Conservation (phyloP, 495 filamentous ascomycete genomes). For the Aspergillus affinis region DNA sequence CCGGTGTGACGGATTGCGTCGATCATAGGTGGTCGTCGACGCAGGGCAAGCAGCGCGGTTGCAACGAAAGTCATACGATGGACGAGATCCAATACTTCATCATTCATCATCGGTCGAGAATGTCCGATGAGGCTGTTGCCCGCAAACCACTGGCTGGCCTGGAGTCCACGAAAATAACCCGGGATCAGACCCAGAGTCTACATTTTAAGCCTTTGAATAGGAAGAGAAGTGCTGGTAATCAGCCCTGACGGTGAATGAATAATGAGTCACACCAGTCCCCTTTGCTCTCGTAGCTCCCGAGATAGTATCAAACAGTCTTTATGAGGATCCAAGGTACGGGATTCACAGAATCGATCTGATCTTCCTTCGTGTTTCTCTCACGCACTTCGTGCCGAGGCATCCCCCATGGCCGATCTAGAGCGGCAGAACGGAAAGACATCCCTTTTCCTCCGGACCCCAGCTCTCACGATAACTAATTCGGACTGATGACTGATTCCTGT, state of each 20-base stretch:
- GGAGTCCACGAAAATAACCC: constrained; percentile 26
- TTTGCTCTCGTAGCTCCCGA: background rate
- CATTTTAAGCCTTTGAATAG: background rate
- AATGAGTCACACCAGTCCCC: constrained; percentile 23
- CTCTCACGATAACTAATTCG: too few species aligned
- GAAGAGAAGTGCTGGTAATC: background rate
- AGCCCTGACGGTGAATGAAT: constrained; percentile 11
- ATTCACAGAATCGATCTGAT: background rate
- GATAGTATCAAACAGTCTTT: background rate
- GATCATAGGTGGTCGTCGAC: constrained; percentile 14
- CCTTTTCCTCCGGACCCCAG: background rate
- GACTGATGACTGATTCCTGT: too few species aligned
- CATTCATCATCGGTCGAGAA: constrained; percentile 16
- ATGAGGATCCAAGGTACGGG: constrained; percentile 1
- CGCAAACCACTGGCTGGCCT: constrained; percentile 14
- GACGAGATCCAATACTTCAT: constrained; percentile 26
- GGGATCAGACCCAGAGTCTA: constrained; percentile 18
- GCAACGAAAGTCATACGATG: constrained; percentile 25
- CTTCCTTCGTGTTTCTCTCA: background rate
- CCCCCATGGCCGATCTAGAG: too few species aligned
- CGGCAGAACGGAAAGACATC: background rate
- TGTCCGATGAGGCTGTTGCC: constrained; percentile 7
- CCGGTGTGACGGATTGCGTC: constrained; percentile 11
- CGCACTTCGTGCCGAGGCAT: too few species aligned
- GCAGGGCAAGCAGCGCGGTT: constrained; percentile 15